These are phyloP conservation scores for Tetrahymena malaccensis DNA, from an alignment of 73 alveolate genomes.

Conservation along the genomic window DNA sequence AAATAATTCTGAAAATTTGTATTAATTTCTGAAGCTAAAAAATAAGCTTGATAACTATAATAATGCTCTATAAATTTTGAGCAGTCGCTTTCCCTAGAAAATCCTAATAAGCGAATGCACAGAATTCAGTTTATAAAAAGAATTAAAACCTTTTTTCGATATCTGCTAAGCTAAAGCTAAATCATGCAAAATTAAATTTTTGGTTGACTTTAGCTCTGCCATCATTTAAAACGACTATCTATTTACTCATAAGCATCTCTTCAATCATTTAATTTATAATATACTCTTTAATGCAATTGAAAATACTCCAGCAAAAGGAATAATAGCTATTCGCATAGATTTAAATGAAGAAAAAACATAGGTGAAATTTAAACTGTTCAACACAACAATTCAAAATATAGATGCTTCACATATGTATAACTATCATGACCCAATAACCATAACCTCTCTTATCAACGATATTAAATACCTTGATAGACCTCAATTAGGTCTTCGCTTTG, in stretches of 20 bases:
- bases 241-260: background rate
- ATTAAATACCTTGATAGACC: background rate
- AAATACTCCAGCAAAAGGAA: background rate
- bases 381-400: background rate
- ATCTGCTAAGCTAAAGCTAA: background rate
- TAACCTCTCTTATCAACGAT: background rate
- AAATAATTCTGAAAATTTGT: background rate
- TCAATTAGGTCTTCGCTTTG: background rate
- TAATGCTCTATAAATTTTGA: background rate
- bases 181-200: background rate
- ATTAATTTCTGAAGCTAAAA: background rate
- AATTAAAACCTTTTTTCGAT: background rate
- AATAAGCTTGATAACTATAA: background rate
- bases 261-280: background rate
- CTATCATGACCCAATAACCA: background rate
- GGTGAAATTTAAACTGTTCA: background rate
- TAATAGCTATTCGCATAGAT: background rate
- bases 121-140: background rate
- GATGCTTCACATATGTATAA: background rate
- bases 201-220: background rate
- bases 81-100: background rate
- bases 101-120: background rate
- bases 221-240: background rate
- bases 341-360: background rate
- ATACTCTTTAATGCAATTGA: background rate